Evolutionary conservation across 2,329 filamentous ascomycete species (phyloP).

Genomic region (Verticillium nubilum): DNA sequence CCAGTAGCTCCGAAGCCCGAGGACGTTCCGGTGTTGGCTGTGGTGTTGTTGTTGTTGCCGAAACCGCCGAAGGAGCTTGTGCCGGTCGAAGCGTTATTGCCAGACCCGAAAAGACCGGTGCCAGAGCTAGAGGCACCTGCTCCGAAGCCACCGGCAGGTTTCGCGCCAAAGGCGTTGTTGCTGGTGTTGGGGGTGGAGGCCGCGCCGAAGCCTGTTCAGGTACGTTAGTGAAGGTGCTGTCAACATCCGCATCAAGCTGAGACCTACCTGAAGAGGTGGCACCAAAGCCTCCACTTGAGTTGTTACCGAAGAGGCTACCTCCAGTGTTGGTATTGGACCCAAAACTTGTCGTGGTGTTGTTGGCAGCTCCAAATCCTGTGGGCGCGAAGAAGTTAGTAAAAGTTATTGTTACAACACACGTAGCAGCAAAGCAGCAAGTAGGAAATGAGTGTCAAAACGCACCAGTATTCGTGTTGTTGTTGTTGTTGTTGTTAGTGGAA

Average conservation of each 20-base stretch:
- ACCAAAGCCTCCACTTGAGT: neutral
- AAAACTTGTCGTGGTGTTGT: conserved; percentile 12
- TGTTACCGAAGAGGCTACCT: conserved; percentile 22
- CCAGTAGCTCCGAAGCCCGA: conserved; percentile 32
- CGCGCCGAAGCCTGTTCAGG: conserved; percentile 31
- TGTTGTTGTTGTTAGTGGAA: conserved; percentile 26
- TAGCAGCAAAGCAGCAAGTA: neutral
- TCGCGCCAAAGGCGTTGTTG: conserved; percentile 27
- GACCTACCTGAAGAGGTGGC: neutral
- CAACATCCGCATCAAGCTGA: too few species aligned
- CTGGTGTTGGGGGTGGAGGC: conserved; percentile 17
- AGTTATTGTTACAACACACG: too few species aligned
- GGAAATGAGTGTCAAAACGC: neutral
- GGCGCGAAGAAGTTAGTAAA: neutral
- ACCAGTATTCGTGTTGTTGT: conserved; percentile 26
- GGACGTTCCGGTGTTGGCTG: conserved; percentile 21
- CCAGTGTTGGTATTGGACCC: neutral
- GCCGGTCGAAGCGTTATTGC: conserved; percentile 30
- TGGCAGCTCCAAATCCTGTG: conserved; percentile 35
- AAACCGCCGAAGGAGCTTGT: conserved; percentile 35
- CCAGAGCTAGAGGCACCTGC: conserved; percentile 32
- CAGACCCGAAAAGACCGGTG: conserved; percentile 38
- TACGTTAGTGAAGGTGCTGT: too few species aligned
- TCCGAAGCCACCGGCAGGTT: conserved; percentile 45
- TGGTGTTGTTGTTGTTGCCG: conserved; percentile 22